Percentiles rank a stretch among this genome's conserved stretches.
These are phyloP conservation scores for Hypoxylon sp. DNA, from an alignment of 2,329 filamentous ascomycete genomes.

Conservation along the genomic window DNA sequence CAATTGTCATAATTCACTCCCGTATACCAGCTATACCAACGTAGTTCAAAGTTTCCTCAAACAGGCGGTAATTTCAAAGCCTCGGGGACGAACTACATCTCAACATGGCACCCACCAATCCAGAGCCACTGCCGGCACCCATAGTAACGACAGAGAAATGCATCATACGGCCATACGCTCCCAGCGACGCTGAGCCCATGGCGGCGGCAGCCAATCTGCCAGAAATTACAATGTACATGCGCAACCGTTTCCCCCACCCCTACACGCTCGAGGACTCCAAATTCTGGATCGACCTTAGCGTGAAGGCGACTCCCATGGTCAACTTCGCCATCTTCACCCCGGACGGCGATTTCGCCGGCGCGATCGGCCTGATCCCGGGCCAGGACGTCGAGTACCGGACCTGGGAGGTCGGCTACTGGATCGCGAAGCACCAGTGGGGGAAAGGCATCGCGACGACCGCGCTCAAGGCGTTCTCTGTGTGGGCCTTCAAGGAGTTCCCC, in stretches of 20 bases:
- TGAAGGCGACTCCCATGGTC: conserved; percentile 42
- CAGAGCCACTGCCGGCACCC: conserved; percentile 26
- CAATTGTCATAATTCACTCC: neutral
- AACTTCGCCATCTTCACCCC: conserved; percentile 54
- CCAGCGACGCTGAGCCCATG: conserved; percentile 55
- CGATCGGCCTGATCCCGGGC: conserved; percentile 55
- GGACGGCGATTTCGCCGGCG: conserved; percentile 55
- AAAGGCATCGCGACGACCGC: conserved; percentile 60
- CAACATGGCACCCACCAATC: conserved; percentile 22
- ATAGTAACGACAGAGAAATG: conserved; percentile 50
- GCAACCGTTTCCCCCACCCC: conserved; percentile 60
- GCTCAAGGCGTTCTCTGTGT: conserved; percentile 55
- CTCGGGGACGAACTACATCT: neutral
- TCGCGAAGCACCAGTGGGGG: conserved; percentile 59
- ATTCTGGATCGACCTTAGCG: conserved; percentile 52
- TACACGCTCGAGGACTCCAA: conserved; percentile 58
- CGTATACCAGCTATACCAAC: neutral
- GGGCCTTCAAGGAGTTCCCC: conserved; percentile 59
- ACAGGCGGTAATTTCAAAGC: neutral
- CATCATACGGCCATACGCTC: conserved; percentile 57
- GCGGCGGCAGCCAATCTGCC: conserved; percentile 55
- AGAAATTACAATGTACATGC: conserved; percentile 56
- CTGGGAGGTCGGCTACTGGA: conserved; percentile 65
- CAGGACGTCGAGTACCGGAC: conserved; percentile 58
- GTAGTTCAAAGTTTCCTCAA: neutral